Base-by-base conservation (phyloP, 345 rosid species). In the Dipteronia dyeriana region DNA sequence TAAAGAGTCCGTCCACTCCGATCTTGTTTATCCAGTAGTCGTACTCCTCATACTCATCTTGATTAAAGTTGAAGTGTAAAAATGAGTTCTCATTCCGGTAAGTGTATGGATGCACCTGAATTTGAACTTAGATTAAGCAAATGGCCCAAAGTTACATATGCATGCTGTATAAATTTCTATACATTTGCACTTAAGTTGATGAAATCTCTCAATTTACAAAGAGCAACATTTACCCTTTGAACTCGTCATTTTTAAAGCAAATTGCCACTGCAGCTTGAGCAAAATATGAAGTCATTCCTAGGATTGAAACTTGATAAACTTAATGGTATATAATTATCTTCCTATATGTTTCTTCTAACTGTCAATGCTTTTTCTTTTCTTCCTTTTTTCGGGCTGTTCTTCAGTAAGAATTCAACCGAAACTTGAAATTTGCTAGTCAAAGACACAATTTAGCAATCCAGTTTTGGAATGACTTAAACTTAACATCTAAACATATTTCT, bases 71-170 rank as follows among this genome's bases (percentile, higher is more conserved):
- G 26, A 79, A 85, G 85, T 89, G 97, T 59, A 96, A 76, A 81
- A 75, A 94, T 60, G 0, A 7, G 80, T 88, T 87, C 83, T 94
- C 98, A 11, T 90, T 87, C 7, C 99, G 88, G 76, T 82, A 96
- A 16, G 98, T 94, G 86, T 96, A 94, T 0, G 99, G 92, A 72
- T 96, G 98, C 75, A 93, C 99, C 99, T 95, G 84, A 41, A 68
- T 71, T 56, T 3, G 56, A 68, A 19, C 5, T 41, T 75, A 59
- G 54, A 49, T 0, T 49, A 11, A 49, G 54, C 19, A 49, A 49
- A 49, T 49, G 54, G 16, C 17, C 54, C 57, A 16, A 74, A 16
- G n/a, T 71, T 22, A 16, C 34, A 47, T 47, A 47, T 49, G 26
- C 26, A 26, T 26, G 26, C 2, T 2, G 16, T 3, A 49, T 14